phyloP scores from a whole-genome alignment of 768 basidiomycete genomes.

The Hemileccinum rubropunctum region DNA sequence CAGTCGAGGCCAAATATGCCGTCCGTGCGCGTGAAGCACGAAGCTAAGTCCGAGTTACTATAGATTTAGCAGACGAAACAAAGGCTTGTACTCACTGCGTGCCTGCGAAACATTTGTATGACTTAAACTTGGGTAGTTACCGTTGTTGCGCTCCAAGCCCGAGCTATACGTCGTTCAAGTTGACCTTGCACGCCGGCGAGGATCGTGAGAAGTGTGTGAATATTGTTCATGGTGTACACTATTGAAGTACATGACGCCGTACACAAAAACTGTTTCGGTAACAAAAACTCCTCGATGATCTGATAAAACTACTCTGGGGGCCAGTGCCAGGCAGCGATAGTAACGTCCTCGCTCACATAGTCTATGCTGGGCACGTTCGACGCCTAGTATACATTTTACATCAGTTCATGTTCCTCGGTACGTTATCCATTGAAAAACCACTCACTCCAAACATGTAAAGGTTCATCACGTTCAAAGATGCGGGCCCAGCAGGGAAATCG shows the following conservation, averaged over 20 bases:
- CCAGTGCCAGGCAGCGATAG: constrained; percentile 6
- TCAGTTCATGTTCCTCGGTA: not conserved
- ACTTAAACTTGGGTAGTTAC: not conserved
- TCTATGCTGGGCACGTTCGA: constrained; percentile 11
- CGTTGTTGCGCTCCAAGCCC: no score
- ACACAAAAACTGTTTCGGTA: no score
- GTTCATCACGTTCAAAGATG: constrained; percentile 37
- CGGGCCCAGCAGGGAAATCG: constrained; percentile 23
- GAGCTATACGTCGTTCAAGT: no score
- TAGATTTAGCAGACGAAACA: not conserved
- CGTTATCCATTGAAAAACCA: not conserved
- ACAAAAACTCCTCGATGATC: no score
- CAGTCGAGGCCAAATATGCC: constrained; percentile 17
- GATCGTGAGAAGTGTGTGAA: constrained; percentile 6
- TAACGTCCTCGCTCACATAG: constrained; percentile 24
- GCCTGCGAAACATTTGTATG: constrained; percentile 25
- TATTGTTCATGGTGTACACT: no score
- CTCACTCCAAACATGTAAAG: constrained; percentile 41
- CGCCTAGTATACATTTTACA: constrained; percentile 6
- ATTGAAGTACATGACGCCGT: no score
- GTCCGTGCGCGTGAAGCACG: constrained; percentile 28
- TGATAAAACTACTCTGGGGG: no score
- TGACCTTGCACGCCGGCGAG: not conserved
- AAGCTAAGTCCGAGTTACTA: constrained; percentile 11
- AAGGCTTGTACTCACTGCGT: constrained; percentile 16